These are phyloP conservation scores for Curvularia lunata DNA, from an alignment of 2,329 filamentous ascomycete genomes.

Conservation along the genomic window DNA sequence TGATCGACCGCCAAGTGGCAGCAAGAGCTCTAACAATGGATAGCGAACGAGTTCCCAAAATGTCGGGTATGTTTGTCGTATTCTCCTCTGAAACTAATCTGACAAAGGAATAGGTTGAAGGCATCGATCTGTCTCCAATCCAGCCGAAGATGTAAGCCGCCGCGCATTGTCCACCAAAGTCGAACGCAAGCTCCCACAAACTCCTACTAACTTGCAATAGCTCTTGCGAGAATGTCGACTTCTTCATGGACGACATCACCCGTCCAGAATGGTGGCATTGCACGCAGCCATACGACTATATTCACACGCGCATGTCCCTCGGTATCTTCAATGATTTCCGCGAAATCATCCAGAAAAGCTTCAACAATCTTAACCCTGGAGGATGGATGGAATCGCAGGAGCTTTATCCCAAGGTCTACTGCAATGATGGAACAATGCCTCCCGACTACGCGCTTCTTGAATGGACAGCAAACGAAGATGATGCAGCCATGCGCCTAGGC, in stretches of 20 bases:
- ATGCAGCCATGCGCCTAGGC: slow-evolving; percentile 55
- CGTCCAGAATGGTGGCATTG: slow-evolving; percentile 64
- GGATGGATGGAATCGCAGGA: slow-evolving; percentile 58
- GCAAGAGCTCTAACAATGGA: slow-evolving; percentile 24
- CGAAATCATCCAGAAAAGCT: slow-evolving; percentile 60
- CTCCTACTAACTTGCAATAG: slow-evolving; percentile 19
- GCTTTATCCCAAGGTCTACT: slow-evolving; percentile 54
- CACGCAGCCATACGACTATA: slow-evolving; percentile 59
- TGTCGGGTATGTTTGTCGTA: slow-evolving; percentile 35
- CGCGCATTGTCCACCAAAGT: background rate
- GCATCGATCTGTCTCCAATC: slow-evolving; percentile 53
- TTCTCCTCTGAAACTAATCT: slow-evolving; percentile 12
- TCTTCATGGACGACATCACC: slow-evolving; percentile 73
- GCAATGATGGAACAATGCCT: slow-evolving; percentile 62
- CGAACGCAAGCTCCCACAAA: background rate
- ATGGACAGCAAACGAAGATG: slow-evolving; percentile 54
- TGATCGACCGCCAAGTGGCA: background rate
- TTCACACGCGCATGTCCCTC: slow-evolving; percentile 65
- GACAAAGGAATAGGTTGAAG: slow-evolving; percentile 44
- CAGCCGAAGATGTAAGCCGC: slow-evolving; percentile 45
- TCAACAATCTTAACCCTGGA: slow-evolving; percentile 62
- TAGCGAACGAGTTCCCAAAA: slow-evolving; percentile 45
- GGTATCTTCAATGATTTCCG: slow-evolving; percentile 65
- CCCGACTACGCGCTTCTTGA: slow-evolving; percentile 55
- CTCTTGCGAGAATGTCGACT: slow-evolving; percentile 74